These are phyloP conservation scores for Cryphonectria carpinicola DNA, from an alignment of 2,329 filamentous ascomycete genomes.

Conservation along the genomic window DNA sequence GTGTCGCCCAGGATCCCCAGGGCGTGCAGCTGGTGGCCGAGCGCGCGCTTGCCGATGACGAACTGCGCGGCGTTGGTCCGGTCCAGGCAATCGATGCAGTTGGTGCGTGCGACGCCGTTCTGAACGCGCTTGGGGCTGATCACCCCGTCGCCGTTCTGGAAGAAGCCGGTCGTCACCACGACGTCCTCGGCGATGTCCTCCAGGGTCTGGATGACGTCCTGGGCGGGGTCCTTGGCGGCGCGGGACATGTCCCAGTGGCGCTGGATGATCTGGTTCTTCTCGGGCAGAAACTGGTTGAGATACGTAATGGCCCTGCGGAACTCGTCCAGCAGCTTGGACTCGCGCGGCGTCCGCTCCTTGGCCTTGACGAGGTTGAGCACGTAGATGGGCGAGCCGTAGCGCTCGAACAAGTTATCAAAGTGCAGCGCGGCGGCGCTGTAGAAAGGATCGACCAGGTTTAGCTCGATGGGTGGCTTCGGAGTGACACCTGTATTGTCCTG, in stretches of 20 bases:
- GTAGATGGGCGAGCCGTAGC: conserved; percentile 92
- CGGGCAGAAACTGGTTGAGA: conserved; percentile 89
- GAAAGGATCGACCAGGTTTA: conserved; percentile 95
- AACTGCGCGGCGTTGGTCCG: conserved; percentile 98
- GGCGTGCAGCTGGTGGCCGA: conserved; percentile 90
- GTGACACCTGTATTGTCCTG: conserved; percentile 95
- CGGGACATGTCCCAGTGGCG: conserved; percentile 98
- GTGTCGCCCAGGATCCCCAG: conserved; percentile 81
- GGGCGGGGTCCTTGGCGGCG: conserved; percentile 86
- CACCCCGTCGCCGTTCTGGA: conserved; percentile 82
- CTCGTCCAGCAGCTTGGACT: conserved; percentile 87
- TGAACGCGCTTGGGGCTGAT: conserved; percentile 72
- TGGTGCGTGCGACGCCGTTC: conserved; percentile 91
- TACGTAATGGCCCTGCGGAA: conserved; percentile 88
- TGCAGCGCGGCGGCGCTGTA: conserved; percentile 91
- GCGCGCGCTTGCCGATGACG: conserved; percentile 91
- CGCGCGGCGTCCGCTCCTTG: conserved; percentile 83
- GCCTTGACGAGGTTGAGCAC: conserved; percentile 90
- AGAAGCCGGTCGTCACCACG: conserved; percentile 85
- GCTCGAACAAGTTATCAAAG: conserved; percentile 91
- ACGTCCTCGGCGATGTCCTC: conserved; percentile 90
- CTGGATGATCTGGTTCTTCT: conserved; percentile 84
- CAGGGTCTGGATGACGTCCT: conserved; percentile 91
- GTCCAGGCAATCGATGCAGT: conserved; percentile 97
- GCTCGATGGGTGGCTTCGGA: conserved; percentile 92